Evolutionary conservation across 768 basidiomycete species (phyloP), one percentile per base, ranked within the genome.

Genomic region (Asterophora lycoperdoides): DNA sequence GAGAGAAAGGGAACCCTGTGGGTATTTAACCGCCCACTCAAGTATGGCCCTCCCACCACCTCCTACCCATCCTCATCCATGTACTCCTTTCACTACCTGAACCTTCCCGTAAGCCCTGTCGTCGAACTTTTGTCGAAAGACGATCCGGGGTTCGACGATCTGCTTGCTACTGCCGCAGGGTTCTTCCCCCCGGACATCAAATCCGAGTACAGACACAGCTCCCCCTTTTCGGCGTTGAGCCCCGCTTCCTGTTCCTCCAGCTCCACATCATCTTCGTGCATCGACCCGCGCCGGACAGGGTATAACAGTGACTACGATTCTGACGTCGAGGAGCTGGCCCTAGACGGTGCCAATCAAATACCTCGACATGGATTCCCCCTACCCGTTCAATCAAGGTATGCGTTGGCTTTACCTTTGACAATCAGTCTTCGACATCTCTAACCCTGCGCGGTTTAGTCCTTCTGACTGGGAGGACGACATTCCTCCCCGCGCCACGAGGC

Each of bases 71-170:
- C 51, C 38, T 39, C 30, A 17, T 26, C 26, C 43, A 46, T 58
- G 56, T 46, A 41, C 23, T 28, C 45, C 30, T 30, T 42, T 33
- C 46, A 54, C 28, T 33, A 52, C 19, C 19, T 48, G 14, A 52
- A 44, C 49, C 46, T 56, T 41, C 35, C 43, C 13, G 34, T 34
- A 7, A 46, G 53, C 2, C 51, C 58, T 3, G 57, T 60, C 38
- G 48, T 51, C 45, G 58, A 60, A 11, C 28, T 41, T 44, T 33
- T 36, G 23, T 19, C 44, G 8, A 49, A 57, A 29, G 55, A 56
- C 40, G 45, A 45, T 20, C 52, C 56, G 18, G 57, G 59, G 32
- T 58, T 56, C 29, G 62, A 63, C 9, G 54, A 56, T 19, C 40
- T 51, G 4, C 34, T 49, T 4, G 50, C 45, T 28, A 29, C 36